Base-by-base conservation (phyloP, 2,329 filamentous ascomycete species). In the Nemania sp. region DNA sequence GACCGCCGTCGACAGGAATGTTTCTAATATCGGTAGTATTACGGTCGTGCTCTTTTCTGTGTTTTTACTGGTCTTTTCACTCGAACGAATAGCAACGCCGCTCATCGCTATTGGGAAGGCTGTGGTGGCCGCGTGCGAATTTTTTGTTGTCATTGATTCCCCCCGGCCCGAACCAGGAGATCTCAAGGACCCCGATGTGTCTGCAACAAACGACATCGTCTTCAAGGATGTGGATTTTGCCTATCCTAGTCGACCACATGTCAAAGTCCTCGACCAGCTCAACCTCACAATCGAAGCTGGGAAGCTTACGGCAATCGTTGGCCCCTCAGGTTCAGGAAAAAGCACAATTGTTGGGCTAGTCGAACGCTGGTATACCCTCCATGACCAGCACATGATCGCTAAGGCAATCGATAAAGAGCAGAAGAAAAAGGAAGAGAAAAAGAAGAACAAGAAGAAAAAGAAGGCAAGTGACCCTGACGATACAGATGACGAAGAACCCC, bases 291-390 rank as follows among this genome's bases (percentile, higher is more conserved):
- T 93, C 63, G 82, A 87, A 67, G 83, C 87, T 7, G 89, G 90
- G 22, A 91, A 92, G 74, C 86, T 90, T 1, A 93, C 90, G 0
- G 92, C 92, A 1, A 90, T 94, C 20, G 91, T 94, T 22, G 92
- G 92, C 0, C 87, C 90, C 0, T 92, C 89, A 2, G 92, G 92
- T 0, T 89, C 87, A 4, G 92, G 92, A 0, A 94, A 94, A 77
- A 92, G 89, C 58, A 94, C 92, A 0, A 88, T 93, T 27, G 87
- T 93, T 0, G 90, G 89, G 0, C 80, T 94, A 2, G 81, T 93
- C 2, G 89, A 93, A 75, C 83, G 90, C 35, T 93, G 90, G 90
- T 93, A 93, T 75, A 87, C 88, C 1, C 81, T 91, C 0, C 81
- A 85, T 41, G 82, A 85, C 5, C 84, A 88, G 67, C 79, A 85